phyloP scores from a whole-genome alignment of 345 rosid genomes.

The Rubroshorea leprosula region DNA sequence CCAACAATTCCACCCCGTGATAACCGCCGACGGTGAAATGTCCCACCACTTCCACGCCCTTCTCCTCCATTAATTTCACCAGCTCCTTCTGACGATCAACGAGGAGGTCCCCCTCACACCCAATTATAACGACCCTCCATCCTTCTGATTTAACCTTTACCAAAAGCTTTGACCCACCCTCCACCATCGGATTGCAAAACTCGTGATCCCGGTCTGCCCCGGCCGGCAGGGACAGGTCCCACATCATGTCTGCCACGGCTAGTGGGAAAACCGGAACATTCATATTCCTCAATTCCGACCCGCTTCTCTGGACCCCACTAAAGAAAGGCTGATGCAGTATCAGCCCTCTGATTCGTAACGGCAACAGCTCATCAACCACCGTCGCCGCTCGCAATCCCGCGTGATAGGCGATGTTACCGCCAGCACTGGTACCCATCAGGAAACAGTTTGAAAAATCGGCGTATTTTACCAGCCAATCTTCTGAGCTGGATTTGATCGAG shows the following conservation, averaged over 20 bases:
- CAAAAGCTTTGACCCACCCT: constrained; percentile 15
- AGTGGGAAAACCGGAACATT: constrained; percentile 29
- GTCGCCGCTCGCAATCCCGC: constrained; percentile 33
- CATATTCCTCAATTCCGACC: constrained; percentile 36
- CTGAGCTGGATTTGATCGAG: constrained; percentile 18
- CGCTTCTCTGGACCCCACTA: constrained; percentile 41
- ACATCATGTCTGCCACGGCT: constrained; percentile 31
- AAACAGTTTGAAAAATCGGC: constrained; percentile 35
- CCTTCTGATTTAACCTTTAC: constrained; percentile 14
- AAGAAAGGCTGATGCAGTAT: constrained; percentile 57
- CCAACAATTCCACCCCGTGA: constrained; percentile 30
- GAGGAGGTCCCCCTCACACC: constrained; percentile 43
- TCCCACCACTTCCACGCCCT: constrained; percentile 31
- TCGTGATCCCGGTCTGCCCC: constrained; percentile 54
- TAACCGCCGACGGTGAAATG: constrained; percentile 28
- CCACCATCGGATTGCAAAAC: constrained; percentile 47
- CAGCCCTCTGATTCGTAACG: constrained; percentile 58
- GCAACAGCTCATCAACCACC: constrained; percentile 16
- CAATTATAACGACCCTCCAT: constrained; percentile 41
- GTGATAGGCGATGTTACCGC: constrained; percentile 51
- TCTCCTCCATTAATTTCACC: constrained; percentile 31
- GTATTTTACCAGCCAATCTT: constrained; percentile 31
- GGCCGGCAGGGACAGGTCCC: constrained; percentile 47
- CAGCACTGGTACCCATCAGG: constrained; percentile 54
- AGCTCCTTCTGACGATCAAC: constrained; percentile 43